Evolutionary conservation across 2,329 filamentous ascomycete genomes (phyloP), one percentile per base, ranked within the genome.

Genomic region (Helicocarpus griseus): DNA sequence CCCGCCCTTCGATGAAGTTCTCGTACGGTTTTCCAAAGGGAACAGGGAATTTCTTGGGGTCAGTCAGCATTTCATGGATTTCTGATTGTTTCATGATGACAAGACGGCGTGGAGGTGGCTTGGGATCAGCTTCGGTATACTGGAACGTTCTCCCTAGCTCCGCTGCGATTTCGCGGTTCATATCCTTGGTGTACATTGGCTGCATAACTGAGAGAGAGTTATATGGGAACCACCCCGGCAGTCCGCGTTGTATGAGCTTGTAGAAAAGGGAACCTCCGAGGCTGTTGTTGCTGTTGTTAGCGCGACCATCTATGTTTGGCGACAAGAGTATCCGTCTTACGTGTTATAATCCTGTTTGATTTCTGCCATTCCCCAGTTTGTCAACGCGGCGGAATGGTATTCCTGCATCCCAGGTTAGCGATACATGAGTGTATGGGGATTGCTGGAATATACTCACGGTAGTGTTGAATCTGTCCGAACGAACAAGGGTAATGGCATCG

Each of bases 401-500:
- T 70, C 69, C 57, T 63, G 38, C 14, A 39, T 31, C 41, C 24
- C 2, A 19, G 24, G 44, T 49, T 45, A 51, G 44, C 36, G 29
- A 17, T n/a, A 36, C 2, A 19, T 24, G 38, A 49, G 24, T 38
- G 22, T 13, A 38, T 24, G 13, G 4, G 39, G 8, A 39, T 1
- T 2, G n/a, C 17, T 28, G 17, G 13, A 13, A 8, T 28, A 19
- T 36, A 48, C 59, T 55, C 44, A 64, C 63, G 9, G 64, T 50
- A 5, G 69, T 71, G 51, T 66, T 65, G 58, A 70, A 68, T 5
- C 69, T 57, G 50, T 72, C 69, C 11, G 64, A 63, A 2, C 70
- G 63, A n/a, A 71, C 66, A 28, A 73, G 63, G 8, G 66, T 66
- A 2, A 72, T 65, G 33, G 70, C 70, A 60, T 73, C 70, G 6